A percentile compares a stretch with the other conserved stretches of the same genome.
Conservation (phyloP, 2,329 filamentous ascomycete genomes). For the Lasiodiplodia theobromae region DNA sequence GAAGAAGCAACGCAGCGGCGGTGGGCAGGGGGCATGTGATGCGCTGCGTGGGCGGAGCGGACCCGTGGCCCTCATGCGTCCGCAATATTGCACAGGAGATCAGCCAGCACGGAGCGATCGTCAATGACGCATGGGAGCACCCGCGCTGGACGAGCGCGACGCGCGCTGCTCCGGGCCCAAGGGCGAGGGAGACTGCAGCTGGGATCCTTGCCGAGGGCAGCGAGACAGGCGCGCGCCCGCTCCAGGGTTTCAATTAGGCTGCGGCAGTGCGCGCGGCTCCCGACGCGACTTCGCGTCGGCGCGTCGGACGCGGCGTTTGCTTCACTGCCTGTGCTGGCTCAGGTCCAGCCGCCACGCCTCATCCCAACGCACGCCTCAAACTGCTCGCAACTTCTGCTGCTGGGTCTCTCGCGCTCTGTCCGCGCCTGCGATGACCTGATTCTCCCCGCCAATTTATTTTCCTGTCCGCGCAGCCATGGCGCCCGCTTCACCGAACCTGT, state of each 20-base stretch:
- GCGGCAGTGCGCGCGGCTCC: background rate
- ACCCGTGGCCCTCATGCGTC: conserved; percentile 24
- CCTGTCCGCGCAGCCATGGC: conserved; percentile 31
- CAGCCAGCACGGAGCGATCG: conserved; percentile 20
- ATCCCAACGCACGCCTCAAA: background rate
- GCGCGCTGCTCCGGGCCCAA: background rate
- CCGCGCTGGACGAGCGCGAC: conserved; percentile 11
- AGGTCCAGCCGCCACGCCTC: conserved; percentile 3
- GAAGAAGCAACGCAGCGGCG: conserved; percentile 26
- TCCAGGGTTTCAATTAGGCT: conserved; percentile 6
- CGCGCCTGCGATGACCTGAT: conserved; percentile 21
- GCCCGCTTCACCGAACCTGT: conserved; percentile 47
- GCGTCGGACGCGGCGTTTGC: conserved; percentile 14
- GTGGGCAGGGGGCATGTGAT: conserved; percentile 25
- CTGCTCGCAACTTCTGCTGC: background rate
- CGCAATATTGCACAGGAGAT: conserved; percentile 25
- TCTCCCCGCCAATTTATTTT: background rate
- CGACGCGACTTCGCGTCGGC: conserved; percentile 28
- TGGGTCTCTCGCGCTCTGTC: background rate
- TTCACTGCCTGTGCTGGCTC: conserved; percentile 5
- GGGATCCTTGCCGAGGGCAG: conserved; percentile 17
- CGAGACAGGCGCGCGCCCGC: background rate
- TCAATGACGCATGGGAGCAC: conserved; percentile 25
- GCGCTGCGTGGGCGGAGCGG: conserved; percentile 16
- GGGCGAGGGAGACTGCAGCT: conserved; percentile 9